Evolutionary conservation across 208 protist species (phyloP).

Genomic region (Leishmania mexicana): DNA sequence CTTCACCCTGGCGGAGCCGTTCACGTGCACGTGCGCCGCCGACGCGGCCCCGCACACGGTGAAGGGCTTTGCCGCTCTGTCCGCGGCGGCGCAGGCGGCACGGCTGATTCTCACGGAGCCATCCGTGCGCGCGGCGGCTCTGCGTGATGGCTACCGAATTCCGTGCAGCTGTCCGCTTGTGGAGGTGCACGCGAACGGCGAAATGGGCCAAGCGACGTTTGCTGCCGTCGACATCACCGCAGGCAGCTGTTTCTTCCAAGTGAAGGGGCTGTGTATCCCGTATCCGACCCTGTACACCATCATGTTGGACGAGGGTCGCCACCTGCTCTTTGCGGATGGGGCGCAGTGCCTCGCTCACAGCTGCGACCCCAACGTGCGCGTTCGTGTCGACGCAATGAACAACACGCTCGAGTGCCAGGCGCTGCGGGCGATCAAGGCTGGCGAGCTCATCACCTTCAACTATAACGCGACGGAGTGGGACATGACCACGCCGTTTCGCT

Average conservation of each 20-base stretch:
- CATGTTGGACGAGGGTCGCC: slow-evolving; percentile 55
- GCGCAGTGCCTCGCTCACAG: slow-evolving; percentile 85
- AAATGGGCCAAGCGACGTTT: slow-evolving; percentile 68
- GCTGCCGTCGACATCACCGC: slow-evolving; percentile 48
- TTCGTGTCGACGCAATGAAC: slow-evolving; percentile 66
- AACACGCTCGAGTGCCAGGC: slow-evolving; percentile 76
- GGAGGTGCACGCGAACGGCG: slow-evolving; percentile 50
- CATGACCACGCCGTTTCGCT: slow-evolving; percentile 73
- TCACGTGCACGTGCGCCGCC: slow-evolving; percentile 53
- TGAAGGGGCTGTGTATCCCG: slow-evolving; percentile 66
- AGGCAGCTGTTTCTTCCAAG: slow-evolving; percentile 59
- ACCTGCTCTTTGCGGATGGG: slow-evolving; percentile 76
- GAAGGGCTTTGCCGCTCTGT: slow-evolving; percentile 53
- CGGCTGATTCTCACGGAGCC: slow-evolving; percentile 54
- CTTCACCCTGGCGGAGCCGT: slow-evolving; percentile 55
- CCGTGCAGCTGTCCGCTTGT: slow-evolving; percentile 52
- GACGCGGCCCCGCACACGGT: slow-evolving; percentile 39
- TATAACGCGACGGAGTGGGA: slow-evolving; percentile 89
- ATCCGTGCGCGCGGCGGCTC: slow-evolving; percentile 49
- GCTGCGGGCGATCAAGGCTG: slow-evolving; percentile 61
- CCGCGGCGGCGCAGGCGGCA: slow-evolving; percentile 28
- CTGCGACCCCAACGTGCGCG: slow-evolving; percentile 77
- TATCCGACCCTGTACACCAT: slow-evolving; percentile 78
- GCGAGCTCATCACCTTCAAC: slow-evolving; percentile 78
- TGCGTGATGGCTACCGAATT: slow-evolving; percentile 50